These are phyloP conservation scores for Aspergillus sp. DNA, from an alignment of 2,329 filamentous ascomycete species.

Conservation along the genomic window DNA sequence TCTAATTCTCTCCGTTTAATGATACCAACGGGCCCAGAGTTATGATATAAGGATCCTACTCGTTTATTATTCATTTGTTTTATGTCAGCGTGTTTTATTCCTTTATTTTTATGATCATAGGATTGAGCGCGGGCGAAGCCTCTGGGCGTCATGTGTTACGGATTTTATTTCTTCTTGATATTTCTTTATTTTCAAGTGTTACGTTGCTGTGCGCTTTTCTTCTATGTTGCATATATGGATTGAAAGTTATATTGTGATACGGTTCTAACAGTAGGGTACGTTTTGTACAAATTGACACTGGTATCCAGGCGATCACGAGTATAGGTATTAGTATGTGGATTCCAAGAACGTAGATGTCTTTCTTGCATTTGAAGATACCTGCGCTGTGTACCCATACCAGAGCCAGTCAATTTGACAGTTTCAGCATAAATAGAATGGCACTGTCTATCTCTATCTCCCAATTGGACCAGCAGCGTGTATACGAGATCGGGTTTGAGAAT, in stretches of 20 bases:
- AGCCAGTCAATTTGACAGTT: too few relatives aligned
- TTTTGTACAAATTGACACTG: too few relatives aligned
- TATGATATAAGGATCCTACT: neutral
- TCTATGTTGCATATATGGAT: neutral
- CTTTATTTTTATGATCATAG: constrained; percentile 5
- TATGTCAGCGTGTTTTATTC: constrained; percentile 3
- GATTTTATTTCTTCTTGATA: too few relatives aligned
- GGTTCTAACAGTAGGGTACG: neutral
- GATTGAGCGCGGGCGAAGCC: constrained; percentile 4
- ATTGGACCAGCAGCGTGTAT: too few relatives aligned
- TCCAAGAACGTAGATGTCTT: too few relatives aligned
- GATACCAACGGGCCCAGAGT: constrained; percentile 10
- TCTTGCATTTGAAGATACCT: too few relatives aligned
- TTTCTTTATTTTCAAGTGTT: neutral
- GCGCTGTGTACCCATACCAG: too few relatives aligned
- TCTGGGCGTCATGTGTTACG: constrained; percentile 4
- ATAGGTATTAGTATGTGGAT: too few relatives aligned
- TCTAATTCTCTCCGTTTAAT: constrained; percentile 2
- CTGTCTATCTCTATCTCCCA: too few relatives aligned
- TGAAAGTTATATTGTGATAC: neutral
- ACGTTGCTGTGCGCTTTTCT: neutral
- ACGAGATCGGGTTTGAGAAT: too few relatives aligned
- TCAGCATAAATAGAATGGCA: too few relatives aligned
- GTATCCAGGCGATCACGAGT: too few relatives aligned
- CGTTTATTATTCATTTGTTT: neutral